Evolutionary conservation across 2,329 filamentous ascomycete species (phyloP).

Genomic region (Diplodia sapinea): DNA sequence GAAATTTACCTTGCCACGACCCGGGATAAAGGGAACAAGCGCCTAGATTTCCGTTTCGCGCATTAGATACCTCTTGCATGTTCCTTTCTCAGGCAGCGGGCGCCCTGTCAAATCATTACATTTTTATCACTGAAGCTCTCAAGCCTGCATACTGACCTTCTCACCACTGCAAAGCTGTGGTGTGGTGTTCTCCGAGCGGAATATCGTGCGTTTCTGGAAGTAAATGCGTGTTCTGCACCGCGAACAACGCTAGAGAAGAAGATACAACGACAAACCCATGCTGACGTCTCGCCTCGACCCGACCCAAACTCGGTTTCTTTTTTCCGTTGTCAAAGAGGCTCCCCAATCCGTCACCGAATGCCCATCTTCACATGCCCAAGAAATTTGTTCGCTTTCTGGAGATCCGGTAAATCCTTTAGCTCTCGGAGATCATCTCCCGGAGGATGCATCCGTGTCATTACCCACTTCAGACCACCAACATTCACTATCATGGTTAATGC

Average conservation of each 20-base stretch:
- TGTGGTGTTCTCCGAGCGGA: not conserved
- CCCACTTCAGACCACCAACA: not conserved
- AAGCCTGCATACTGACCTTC: not conserved
- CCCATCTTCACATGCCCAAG: not conserved
- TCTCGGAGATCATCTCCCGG: not conserved
- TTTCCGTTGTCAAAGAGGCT: not conserved
- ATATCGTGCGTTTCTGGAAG: not conserved
- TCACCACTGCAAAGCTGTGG: not conserved
- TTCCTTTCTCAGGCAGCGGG: not conserved
- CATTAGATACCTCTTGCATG: constrained; percentile 11
- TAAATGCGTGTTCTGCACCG: not conserved
- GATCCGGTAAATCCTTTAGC: not conserved
- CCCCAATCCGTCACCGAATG: not conserved
- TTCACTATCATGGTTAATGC: not conserved
- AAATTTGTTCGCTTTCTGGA: not conserved
- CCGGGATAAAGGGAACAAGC: constrained; percentile 48
- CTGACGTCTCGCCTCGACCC: not conserved
- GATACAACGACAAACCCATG: not conserved
- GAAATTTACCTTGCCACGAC: constrained; percentile 54
- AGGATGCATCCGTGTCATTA: not conserved
- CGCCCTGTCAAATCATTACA: not conserved
- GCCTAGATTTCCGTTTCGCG: constrained; percentile 48
- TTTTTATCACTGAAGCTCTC: not conserved
- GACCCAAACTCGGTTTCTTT: not conserved
- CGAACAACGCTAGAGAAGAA: not conserved